phyloP scores from a whole-genome alignment of 2,329 filamentous ascomycete genomes.

The Capronia coronata region DNA sequence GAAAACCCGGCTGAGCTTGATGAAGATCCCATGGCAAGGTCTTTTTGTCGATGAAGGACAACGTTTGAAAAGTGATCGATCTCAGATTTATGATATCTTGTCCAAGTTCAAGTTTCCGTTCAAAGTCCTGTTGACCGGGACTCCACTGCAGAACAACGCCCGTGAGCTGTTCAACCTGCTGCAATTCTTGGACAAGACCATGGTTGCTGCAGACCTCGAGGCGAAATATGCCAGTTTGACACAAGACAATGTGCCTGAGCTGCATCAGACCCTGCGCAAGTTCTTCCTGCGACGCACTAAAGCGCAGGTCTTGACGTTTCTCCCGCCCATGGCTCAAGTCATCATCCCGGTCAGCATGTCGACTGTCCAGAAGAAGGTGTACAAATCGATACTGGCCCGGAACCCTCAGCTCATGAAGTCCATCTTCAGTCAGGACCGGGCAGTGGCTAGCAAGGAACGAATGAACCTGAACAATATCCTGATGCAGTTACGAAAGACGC shows the following conservation, averaged over 20 bases:
- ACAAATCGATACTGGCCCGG: slow-evolving; percentile 86
- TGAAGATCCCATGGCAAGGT: slow-evolving; percentile 71
- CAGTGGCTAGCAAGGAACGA: slow-evolving; percentile 60
- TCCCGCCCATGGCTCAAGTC: slow-evolving; percentile 89
- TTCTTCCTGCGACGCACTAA: slow-evolving; percentile 75
- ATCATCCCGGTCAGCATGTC: slow-evolving; percentile 97
- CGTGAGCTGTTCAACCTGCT: slow-evolving; percentile 93
- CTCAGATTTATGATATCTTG: slow-evolving; percentile 69
- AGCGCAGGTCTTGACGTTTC: slow-evolving; percentile 78
- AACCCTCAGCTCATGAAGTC: slow-evolving; percentile 82
- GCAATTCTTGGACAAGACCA: slow-evolving; percentile 75
- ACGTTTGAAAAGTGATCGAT: slow-evolving; percentile 87
- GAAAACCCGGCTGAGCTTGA: slow-evolving; percentile 59
- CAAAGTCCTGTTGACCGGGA: slow-evolving; percentile 77
- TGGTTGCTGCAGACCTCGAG: slow-evolving; percentile 67
- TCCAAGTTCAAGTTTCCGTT: slow-evolving; percentile 70
- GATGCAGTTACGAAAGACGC: slow-evolving; percentile 87
- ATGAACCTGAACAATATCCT: slow-evolving; percentile 87
- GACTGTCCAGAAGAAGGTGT: slow-evolving; percentile 83
- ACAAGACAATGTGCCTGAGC: slow-evolving; percentile 68
- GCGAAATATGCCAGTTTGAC: slow-evolving; percentile 69
- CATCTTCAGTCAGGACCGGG: slow-evolving; percentile 64
- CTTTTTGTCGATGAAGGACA: slow-evolving; percentile 94
- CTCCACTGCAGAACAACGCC: slow-evolving; percentile 77
- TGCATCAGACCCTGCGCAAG: slow-evolving; percentile 76